Conservation (phyloP, 805 yeast genomes). For the Candida qinlingensis region DNA sequence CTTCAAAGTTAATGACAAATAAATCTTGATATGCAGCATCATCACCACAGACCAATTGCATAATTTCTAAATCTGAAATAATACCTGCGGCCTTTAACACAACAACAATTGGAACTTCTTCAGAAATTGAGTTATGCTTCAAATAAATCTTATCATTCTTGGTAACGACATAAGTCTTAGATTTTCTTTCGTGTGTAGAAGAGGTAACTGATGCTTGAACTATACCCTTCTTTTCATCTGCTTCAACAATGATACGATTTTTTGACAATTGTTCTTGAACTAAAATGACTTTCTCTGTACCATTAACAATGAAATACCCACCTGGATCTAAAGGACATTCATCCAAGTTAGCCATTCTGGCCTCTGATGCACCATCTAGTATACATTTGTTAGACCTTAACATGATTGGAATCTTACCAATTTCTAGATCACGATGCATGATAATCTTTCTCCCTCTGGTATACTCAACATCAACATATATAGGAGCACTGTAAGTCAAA, state of each 20-base stretch:
- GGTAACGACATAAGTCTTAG: constrained; percentile 92
- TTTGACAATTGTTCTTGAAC: constrained; percentile 96
- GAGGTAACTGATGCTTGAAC: constrained; percentile 98
- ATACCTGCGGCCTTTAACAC: constrained; percentile 94
- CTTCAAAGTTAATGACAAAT: constrained; percentile 91
- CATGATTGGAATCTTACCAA: constrained; percentile 99
- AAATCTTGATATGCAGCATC: constrained; percentile 86
- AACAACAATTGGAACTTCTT: constrained; percentile 91
- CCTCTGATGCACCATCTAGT: constrained; percentile 69
- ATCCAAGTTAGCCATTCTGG: constrained; percentile 78
- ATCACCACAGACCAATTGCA: constrained; percentile 91
- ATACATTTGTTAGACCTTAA: constrained; percentile 89
- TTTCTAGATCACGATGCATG: constrained; percentile 83
- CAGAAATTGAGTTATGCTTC: constrained; percentile 92
- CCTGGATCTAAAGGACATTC: constrained; percentile 99
- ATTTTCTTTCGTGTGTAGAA: constrained; percentile 96
- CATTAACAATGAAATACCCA: constrained; percentile 95
- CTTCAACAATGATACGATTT: constrained; percentile 96
- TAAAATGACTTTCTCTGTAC: constrained; percentile 94
- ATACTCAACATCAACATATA: constrained; percentile 94
- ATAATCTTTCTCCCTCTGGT: constrained; percentile 92
- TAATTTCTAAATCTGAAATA: constrained; percentile 84
- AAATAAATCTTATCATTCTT: constrained; percentile 84
- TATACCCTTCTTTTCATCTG: constrained; percentile 88
- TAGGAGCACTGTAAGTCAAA: constrained; percentile 91